Conservation (phyloP, 176 grass and related monocot species). For the Urochloa ruziziensis region DNA sequence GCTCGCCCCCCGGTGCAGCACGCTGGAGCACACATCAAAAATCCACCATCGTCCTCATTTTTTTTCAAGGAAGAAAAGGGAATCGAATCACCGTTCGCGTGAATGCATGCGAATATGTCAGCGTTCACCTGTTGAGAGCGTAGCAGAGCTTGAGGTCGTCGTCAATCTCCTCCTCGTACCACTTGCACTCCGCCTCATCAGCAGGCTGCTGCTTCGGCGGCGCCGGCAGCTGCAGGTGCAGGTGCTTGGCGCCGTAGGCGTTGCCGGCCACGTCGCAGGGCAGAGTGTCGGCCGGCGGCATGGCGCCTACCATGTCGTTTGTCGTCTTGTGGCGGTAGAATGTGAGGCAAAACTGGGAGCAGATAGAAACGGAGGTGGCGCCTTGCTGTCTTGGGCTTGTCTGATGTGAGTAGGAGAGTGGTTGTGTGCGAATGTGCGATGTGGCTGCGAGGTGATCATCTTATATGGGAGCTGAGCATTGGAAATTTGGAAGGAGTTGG, state of each 20-base stretch:
- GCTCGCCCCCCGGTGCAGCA: constrained; percentile 54
- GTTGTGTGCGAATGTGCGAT: too few relatives aligned
- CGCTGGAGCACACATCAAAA: constrained; percentile 22
- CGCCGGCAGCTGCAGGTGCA: neutral
- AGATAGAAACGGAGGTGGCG: neutral
- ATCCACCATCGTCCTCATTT: neutral
- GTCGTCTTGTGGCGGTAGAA: neutral
- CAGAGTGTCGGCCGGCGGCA: neutral
- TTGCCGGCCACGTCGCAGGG: neutral
- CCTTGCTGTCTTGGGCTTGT: neutral
- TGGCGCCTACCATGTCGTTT: neutral
- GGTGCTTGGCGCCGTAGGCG: neutral
- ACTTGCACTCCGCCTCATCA: constrained; percentile 31
- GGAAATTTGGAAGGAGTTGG: too few relatives aligned
- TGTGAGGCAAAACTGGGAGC: neutral
- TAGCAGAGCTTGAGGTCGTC: constrained; percentile 61
- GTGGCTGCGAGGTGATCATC: too few relatives aligned
- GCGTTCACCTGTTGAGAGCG: constrained; percentile 54
- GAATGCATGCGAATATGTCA: too few relatives aligned
- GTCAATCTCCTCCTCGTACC: constrained; percentile 70
- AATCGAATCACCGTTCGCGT: too few relatives aligned
- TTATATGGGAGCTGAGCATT: neutral
- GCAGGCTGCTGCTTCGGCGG: neutral
- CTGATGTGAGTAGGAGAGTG: neutral
- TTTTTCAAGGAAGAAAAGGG: neutral